phyloP scores from a whole-genome alignment of 495 filamentous ascomycete species.

The Trichoderma erinaceum region DNA sequence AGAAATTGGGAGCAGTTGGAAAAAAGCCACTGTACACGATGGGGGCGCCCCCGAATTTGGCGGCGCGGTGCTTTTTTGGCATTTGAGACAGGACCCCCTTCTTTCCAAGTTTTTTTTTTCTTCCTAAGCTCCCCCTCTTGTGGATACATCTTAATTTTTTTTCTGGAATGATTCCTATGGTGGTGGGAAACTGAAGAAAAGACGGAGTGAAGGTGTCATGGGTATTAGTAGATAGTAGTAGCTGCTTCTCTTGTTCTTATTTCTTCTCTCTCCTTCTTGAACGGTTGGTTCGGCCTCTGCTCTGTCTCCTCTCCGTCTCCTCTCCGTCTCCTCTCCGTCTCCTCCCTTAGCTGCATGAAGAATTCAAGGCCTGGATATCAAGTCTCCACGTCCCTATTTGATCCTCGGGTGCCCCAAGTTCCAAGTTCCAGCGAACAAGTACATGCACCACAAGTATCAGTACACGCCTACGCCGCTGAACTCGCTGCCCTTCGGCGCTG shows the following conservation, averaged over 20 bases:
- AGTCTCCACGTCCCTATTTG: too few species aligned
- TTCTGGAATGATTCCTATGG: conserved; percentile 10
- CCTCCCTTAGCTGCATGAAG: too few species aligned
- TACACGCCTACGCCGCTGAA: too few species aligned
- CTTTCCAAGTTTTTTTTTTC: not conserved
- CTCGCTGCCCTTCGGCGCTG: too few species aligned
- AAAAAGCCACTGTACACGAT: too few species aligned
- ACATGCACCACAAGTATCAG: not conserved
- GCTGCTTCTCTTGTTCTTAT: not conserved
- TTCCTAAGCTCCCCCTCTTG: not conserved
- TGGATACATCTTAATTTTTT: conserved; percentile 2
- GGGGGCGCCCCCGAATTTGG: not conserved
- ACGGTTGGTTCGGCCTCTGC: not conserved
- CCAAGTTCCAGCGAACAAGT: not conserved
- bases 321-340: not conserved
- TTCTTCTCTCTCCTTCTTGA: not conserved
- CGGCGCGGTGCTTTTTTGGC: too few species aligned
- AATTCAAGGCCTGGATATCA: too few species aligned
- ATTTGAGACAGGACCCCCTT: not conserved
- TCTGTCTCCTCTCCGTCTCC: not conserved
- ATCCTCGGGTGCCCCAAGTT: not conserved
- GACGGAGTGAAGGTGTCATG: too few species aligned
- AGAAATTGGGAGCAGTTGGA: too few species aligned
- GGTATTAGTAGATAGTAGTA: too few species aligned
- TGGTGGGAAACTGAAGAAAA: not conserved